These are phyloP conservation scores for Cunninghamia lanceolata DNA, from an alignment of 75 land plant genomes.

Conservation along the genomic window DNA sequence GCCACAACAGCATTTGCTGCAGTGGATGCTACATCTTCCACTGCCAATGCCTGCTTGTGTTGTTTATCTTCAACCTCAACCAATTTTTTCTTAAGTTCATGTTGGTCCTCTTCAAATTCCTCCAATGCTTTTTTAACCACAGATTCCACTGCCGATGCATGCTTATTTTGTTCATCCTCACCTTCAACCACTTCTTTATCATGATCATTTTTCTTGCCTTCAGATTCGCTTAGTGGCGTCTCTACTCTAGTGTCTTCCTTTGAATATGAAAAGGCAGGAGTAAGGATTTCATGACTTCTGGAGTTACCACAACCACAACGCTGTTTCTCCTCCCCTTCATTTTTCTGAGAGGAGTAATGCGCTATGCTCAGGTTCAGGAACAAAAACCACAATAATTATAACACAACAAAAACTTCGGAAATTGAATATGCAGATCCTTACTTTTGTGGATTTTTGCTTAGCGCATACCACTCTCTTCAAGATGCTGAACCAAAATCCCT, in stretches of 20 bases:
- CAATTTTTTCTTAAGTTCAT: neutral
- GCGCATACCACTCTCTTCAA: too few species aligned
- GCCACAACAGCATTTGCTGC: conserved; percentile 22
- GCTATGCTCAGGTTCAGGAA: neutral
- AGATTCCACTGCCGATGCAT: neutral
- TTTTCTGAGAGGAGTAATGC: neutral
- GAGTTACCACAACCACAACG: neutral
- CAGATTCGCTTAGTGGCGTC: neutral
- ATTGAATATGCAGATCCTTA: neutral
- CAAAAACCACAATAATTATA: neutral
- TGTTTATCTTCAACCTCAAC: neutral
- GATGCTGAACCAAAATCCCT: too few species aligned
- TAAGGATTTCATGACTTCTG: neutral
- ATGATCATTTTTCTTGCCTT: neutral
- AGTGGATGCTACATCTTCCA: conserved; percentile 56
- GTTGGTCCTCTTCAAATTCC: neutral
- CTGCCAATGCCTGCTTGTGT: conserved; percentile 30
- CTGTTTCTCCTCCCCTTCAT: neutral
- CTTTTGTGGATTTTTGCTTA: neutral
- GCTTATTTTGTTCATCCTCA: too few species aligned
- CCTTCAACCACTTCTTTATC: neutral
- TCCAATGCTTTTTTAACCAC: neutral
- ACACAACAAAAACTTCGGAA: neutral
- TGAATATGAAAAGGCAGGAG: neutral
- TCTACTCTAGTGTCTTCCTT: neutral